Percentiles rank a stretch among this genome's conserved stretches.
These are phyloP conservation scores for Asparagopsis taxiformis DNA, from an alignment of 31 red algal species.

Conservation along the genomic window DNA sequence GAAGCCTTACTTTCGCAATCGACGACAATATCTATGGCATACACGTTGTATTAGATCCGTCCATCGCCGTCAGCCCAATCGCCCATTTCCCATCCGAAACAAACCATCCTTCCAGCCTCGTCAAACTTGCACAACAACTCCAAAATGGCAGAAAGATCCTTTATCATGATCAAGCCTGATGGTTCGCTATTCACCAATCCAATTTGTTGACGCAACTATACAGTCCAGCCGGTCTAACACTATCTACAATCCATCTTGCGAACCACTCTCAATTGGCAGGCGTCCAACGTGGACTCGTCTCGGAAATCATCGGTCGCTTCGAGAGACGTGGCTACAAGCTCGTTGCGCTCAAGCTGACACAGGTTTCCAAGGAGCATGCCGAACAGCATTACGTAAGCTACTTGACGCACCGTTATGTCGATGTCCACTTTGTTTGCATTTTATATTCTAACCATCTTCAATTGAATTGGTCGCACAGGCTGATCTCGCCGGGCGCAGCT, in stretches of 20 bases:
- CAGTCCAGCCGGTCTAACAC: not conserved
- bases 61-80: no score
- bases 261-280: slow-evolving; percentile 2
- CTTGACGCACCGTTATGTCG: not conserved
- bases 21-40: no score
- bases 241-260: not conserved
- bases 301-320: slow-evolving; percentile 85
- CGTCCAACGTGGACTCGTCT: slow-evolving; percentile 78
- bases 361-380: slow-evolving; percentile 54
- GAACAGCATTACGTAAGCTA: slow-evolving; percentile 68
- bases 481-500: slow-evolving; percentile 66
- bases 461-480: not conserved
- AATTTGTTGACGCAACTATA: no score
- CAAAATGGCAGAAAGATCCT: slow-evolving; percentile 42
- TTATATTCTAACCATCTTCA: not conserved
- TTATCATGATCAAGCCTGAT: slow-evolving; percentile 69
- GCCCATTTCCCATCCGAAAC: no score
- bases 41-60: no score
- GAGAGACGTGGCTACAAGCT: slow-evolving; percentile 87
- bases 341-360: slow-evolving; percentile 70
- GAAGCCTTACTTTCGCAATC: no score
- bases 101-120: not conserved
- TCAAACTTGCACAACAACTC: not conserved
- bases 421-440: not conserved
- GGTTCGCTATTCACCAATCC: not conserved